These are phyloP conservation scores for Candida sonorensis DNA, from an alignment of 805 yeast species.

Conservation along the genomic window DNA sequence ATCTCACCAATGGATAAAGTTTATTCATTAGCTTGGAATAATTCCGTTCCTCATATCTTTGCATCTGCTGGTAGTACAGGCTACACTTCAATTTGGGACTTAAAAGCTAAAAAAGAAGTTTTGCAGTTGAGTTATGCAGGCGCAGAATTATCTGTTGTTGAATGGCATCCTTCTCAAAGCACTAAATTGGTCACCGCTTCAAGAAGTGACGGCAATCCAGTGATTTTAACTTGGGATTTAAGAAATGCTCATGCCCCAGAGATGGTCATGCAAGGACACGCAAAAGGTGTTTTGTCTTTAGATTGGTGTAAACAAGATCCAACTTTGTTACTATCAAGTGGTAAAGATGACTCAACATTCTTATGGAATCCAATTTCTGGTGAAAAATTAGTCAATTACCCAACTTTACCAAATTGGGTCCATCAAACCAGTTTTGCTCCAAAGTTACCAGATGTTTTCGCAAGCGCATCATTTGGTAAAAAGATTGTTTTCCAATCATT, in stretches of 20 bases:
- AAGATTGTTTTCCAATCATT: conserved; percentile 74
- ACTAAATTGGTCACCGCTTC: conserved; percentile 87
- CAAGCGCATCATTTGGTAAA: conserved; percentile 83
- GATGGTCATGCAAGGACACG: conserved; percentile 66
- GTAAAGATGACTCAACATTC: conserved; percentile 81
- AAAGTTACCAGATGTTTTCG: conserved; percentile 79
- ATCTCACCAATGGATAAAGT: conserved; percentile 79
- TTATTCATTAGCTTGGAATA: conserved; percentile 83
- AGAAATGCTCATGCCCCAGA: conserved; percentile 93
- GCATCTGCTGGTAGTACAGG: conserved; percentile 87
- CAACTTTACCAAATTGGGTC: conserved; percentile 90
- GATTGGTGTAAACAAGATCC: conserved; percentile 93
- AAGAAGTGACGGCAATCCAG: conserved; percentile 71
- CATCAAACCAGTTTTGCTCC: conserved; percentile 89
- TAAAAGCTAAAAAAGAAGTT: conserved; percentile 81
- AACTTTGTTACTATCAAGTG: conserved; percentile 74
- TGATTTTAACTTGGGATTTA: conserved; percentile 87
- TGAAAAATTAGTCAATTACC: conserved; percentile 73
- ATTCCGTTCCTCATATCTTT: conserved; percentile 72
- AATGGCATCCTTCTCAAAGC: conserved; percentile 91
- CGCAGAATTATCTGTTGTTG: conserved; percentile 72
- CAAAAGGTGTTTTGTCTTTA: conserved; percentile 78
- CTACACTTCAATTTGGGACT: conserved; percentile 89
- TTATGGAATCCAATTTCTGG: conserved; percentile 88
- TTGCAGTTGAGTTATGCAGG: conserved; percentile 72